Evolutionary conservation across 2,329 filamentous ascomycete species (phyloP), one percentile per base, ranked within the genome.

Genomic region (Penicillium crustosum): DNA sequence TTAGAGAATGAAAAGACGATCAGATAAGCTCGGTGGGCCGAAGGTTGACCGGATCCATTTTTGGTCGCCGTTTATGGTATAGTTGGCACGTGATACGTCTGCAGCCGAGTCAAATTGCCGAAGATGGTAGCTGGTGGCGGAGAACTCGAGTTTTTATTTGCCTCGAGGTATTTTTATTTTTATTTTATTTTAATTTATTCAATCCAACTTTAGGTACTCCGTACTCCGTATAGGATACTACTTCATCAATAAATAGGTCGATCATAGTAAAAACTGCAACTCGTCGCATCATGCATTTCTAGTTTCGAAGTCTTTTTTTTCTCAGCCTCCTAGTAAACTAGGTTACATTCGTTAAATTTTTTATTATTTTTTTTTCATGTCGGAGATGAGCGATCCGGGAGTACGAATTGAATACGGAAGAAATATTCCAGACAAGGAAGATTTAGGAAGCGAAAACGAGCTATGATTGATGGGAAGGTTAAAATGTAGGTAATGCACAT

Each of bases 341-440:
- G 29, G 55, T 58, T 57, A 58, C 51, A 60, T 59, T 17, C 44
- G 47, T 4, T n/a, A 29, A 39, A 21, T n/a, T n/a, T 6, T 25
- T 25, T 25, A 25, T 25, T 25, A 4, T 25, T 4, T 25, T 25
- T 25, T 25, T 25, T 25, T 25, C 3, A 29, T 39, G 42, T 57
- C 64, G 65, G 65, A 66, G 60, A 54, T 58, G 55, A 63, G 59
- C 61, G 57, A 63, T 61, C 61, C 63, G 63, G 60, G 42, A 39
- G 39, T 27, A 66, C 64, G 65, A 66, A 66, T 49, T 59, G 51
- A 58, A 61, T 15, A 60, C 65, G 66, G 66, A 64, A 67, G 29
- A 42, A 39, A 13, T 42, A 33, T 43, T 19, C 25, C 4, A 17
- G 38, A 33, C n/a, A 53, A 58, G 49, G 57, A 43, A 60, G 48